These are phyloP conservation scores for Didymella glomerata DNA, from an alignment of 2,329 filamentous ascomycete genomes.

Conservation along the genomic window DNA sequence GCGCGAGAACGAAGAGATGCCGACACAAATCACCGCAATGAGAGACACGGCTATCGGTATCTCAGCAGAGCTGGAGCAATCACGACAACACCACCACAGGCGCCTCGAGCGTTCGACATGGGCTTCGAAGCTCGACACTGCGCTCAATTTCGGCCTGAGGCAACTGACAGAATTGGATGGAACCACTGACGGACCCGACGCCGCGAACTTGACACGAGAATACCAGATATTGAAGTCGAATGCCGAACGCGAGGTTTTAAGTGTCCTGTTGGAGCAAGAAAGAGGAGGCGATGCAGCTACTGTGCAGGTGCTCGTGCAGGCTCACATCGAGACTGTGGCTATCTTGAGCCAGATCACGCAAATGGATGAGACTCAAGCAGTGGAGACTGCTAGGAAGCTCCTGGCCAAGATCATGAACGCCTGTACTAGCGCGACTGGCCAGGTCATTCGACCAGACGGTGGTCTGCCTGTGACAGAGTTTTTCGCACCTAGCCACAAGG, in stretches of 20 bases:
- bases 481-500: conserved; percentile 74
- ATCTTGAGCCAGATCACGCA: conserved; percentile 81
- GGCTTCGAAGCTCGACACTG: conserved; percentile 87
- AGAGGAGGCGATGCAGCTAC: conserved; percentile 78
- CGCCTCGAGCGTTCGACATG: conserved; percentile 81
- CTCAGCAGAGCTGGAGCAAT: conserved; percentile 85
- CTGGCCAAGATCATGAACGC: conserved; percentile 80
- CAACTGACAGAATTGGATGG: conserved; percentile 78
- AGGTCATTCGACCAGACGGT: conserved; percentile 91
- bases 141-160: conserved; percentile 82
- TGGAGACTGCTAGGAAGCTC: conserved; percentile 78
- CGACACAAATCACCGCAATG: conserved; percentile 68
- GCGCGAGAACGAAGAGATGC: conserved; percentile 73
- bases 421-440: conserved; percentile 76
- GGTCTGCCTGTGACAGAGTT: conserved; percentile 67
- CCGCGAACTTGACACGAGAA: conserved; percentile 78
- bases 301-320: conserved; percentile 83
- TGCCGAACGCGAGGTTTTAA: conserved; percentile 80
- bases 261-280: conserved; percentile 83
- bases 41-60: conserved; percentile 90
- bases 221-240: conserved; percentile 84
- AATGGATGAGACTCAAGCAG: conserved; percentile 84
- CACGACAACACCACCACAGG: conserved; percentile 89
- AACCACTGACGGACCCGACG: conserved; percentile 70
- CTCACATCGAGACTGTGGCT: conserved; percentile 90